These are phyloP conservation scores for Gypsophila paniculata DNA, from an alignment of 179 eudicot species.

Conservation along the genomic window DNA sequence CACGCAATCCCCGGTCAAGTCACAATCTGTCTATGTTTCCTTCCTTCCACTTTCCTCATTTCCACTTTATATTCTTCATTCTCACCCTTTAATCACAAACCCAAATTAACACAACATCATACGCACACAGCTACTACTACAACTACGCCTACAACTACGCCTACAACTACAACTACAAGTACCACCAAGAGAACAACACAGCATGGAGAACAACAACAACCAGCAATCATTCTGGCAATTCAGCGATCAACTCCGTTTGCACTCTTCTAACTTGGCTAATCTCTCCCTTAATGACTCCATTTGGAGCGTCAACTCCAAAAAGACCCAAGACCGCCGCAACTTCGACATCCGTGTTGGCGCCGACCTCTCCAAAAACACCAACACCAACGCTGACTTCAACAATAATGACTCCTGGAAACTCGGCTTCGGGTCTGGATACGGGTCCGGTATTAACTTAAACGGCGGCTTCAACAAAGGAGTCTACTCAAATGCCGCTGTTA, in stretches of 20 bases:
- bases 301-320: conserved; percentile 66
- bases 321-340: conserved; percentile 59
- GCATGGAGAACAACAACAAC: conserved; percentile 56
- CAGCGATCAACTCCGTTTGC: conserved; percentile 83
- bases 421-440: conserved; percentile 34
- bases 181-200: no score
- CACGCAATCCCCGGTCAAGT: no score
- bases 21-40: no score
- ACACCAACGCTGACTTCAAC: conserved; percentile 32
- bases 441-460: conserved; percentile 42
- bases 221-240: conserved; percentile 83
- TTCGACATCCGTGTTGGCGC: conserved; percentile 74
- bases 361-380: conserved; percentile 10
- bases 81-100: no score
- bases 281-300: conserved; percentile 85
- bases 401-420: conserved; percentile 54
- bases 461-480: conserved; percentile 87
- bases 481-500: conserved; percentile 43
- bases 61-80: no score
- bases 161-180: no score
- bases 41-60: no score
- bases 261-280: conserved; percentile 50
- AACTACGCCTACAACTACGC: no score
- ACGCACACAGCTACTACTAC: no score
- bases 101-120: no score